phyloP scores from a whole-genome alignment of 129 eudicot species.

The Flaveria brownii region DNA sequence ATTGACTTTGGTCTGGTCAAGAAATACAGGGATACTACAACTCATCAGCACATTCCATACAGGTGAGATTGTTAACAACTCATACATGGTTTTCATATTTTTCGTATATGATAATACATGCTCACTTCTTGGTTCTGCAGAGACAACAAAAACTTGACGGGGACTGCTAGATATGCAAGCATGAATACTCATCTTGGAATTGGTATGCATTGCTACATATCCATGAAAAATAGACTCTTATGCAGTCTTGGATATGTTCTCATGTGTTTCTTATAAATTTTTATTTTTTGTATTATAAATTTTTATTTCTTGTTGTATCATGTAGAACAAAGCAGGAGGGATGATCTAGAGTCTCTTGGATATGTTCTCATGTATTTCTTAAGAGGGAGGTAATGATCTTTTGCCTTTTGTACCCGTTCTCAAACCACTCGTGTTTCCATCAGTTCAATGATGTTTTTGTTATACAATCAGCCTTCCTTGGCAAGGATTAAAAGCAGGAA shows the following conservation, averaged over 20 bases:
- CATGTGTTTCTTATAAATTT: neutral
- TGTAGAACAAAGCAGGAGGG: conserved; percentile 94
- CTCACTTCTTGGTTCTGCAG: conserved; percentile 39
- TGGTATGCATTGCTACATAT: conserved; percentile 46
- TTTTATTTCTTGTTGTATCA: conserved; percentile 14
- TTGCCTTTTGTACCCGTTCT: conserved; percentile 13
- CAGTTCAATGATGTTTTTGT: conserved; percentile 26
- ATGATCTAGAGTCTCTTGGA: conserved; percentile 92
- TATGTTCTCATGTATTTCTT: conserved; percentile 89
- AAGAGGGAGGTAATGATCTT: conserved; percentile 65
- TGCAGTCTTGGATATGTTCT: conserved; percentile 2
- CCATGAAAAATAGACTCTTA: neutral
- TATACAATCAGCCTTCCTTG: conserved; percentile 69
- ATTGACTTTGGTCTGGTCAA: conserved; percentile 94
- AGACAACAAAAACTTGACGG: conserved; percentile 94
- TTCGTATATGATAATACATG: neutral
- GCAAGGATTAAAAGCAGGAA: conserved; percentile 76
- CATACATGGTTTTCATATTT: neutral
- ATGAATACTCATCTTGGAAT: conserved; percentile 93
- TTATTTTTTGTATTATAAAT: neutral
- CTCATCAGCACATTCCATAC: conserved; percentile 95
- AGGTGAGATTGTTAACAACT: conserved; percentile 48
- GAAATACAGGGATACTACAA: conserved; percentile 76
- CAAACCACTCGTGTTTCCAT: conserved; percentile 22
- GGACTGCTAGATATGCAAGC: conserved; percentile 96